A percentile compares a stretch with the other conserved stretches of the same genome.
Conservation (phyloP, 495 filamentous ascomycete genomes). For the Aspergillus sclerotioniger region DNA sequence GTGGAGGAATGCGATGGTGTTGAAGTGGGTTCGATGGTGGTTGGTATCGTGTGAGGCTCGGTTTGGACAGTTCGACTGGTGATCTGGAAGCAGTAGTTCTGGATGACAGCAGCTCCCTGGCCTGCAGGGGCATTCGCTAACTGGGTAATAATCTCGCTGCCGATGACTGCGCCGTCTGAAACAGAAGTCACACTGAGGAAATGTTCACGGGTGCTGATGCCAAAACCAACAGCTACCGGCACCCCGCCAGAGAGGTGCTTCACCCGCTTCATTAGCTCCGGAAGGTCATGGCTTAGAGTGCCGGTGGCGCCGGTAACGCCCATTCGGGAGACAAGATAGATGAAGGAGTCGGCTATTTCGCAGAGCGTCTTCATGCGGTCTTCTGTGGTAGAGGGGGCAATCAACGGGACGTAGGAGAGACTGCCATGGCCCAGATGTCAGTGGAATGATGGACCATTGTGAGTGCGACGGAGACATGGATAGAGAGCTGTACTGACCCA, state of each 20-base stretch:
- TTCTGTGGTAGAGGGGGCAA: slow-evolving; percentile 78
- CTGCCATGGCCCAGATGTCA: slow-evolving; percentile 14
- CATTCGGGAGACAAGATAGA: slow-evolving; percentile 89
- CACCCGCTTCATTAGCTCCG: slow-evolving; percentile 70
- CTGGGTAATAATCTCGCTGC: slow-evolving; percentile 70
- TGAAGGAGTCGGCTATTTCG: slow-evolving; percentile 85
- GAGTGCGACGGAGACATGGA: not conserved
- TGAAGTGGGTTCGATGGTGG: not conserved
- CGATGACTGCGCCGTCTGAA: slow-evolving; percentile 85
- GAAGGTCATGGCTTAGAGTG: slow-evolving; percentile 65
- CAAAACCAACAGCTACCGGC: slow-evolving; percentile 81
- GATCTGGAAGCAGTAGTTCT: not conserved
- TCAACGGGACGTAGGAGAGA: slow-evolving; percentile 79
- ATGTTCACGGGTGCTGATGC: slow-evolving; percentile 84
- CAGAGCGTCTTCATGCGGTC: slow-evolving; percentile 79
- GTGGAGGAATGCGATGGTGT: too few species aligned
- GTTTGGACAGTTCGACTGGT: not conserved
- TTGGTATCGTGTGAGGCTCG: not conserved
- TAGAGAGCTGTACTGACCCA: slow-evolving; percentile 23
- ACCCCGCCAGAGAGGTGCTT: slow-evolving; percentile 71
- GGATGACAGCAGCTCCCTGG: not conserved
- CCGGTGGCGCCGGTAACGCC: slow-evolving; percentile 81
- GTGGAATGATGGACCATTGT: not conserved
- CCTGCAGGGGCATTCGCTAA: slow-evolving; percentile 5
- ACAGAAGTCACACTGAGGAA: slow-evolving; percentile 70